A percentile compares a stretch with the other conserved stretches of the same genome.
Conservation (phyloP, 805 yeast genomes). For the Candida germanica region DNA sequence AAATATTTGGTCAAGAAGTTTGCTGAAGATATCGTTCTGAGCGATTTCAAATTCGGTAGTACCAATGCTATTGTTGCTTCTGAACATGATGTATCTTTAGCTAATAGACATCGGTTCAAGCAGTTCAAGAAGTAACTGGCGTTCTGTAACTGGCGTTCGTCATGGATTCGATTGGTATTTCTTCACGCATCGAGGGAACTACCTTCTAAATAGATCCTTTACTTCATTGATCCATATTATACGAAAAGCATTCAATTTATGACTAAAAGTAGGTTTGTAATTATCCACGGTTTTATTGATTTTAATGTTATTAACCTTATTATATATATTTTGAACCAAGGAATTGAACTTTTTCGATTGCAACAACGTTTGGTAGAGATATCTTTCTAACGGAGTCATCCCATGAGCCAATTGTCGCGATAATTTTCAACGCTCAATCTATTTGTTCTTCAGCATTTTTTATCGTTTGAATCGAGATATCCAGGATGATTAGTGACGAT, state of each 20-base stretch:
- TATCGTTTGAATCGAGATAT: too few relatives aligned
- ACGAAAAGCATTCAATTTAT: constrained; percentile 60
- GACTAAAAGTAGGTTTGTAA: constrained; percentile 50
- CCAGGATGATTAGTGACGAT: constrained; percentile 73
- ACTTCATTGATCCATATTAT: constrained; percentile 60
- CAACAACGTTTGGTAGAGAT: constrained; percentile 44
- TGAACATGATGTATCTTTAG: constrained; percentile 71
- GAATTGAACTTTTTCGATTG: constrained; percentile 57
- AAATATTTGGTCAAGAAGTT: constrained; percentile 62
- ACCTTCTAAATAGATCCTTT: constrained; percentile 46
- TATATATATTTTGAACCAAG: constrained; percentile 61
- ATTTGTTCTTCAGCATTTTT: background rate
- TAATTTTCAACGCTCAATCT: background rate
- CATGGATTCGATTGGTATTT: background rate
- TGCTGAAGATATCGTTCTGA: constrained; percentile 61
- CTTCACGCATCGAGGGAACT: too few relatives aligned
- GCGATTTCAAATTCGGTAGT: constrained; percentile 74
- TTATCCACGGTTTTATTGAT: constrained; percentile 20
- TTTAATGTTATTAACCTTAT: constrained; percentile 57
- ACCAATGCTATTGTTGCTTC: constrained; percentile 70
- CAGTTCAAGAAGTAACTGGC: background rate
- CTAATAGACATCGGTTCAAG: background rate
- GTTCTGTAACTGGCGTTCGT: background rate
- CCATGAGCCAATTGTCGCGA: constrained; percentile 1
- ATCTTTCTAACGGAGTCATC: constrained; percentile 45